Percentiles rank a stretch among this genome's conserved stretches.
These are phyloP conservation scores for Piper longum DNA, from an alignment of 164 flowering plant genomes.

Conservation along the genomic window DNA sequence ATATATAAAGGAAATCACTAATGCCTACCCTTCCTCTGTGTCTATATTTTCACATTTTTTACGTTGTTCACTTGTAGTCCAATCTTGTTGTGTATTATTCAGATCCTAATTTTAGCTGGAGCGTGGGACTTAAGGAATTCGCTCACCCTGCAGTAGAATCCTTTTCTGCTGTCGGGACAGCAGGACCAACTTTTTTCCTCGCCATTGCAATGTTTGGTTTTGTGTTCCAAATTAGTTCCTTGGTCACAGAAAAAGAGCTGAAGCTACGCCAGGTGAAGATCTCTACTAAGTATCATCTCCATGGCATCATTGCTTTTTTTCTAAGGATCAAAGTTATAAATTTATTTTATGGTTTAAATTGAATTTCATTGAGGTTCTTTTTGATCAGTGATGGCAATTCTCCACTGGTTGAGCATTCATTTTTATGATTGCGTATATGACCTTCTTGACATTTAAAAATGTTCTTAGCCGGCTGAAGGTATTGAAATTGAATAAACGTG, in stretches of 20 bases:
- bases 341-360: no score
- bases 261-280: slow-evolving; percentile 86
- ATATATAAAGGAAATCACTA: no score
- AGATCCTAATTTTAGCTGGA: slow-evolving; percentile 82
- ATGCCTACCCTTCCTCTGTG: neutral
- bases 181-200: slow-evolving; percentile 80
- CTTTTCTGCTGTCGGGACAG: slow-evolving; percentile 20
- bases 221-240: slow-evolving; percentile 69
- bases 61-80: neutral
- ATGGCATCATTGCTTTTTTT: neutral
- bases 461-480: neutral
- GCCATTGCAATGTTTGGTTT: slow-evolving; percentile 89
- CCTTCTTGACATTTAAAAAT: neutral
- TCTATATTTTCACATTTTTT: neutral
- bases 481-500: neutral
- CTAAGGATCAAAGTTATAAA: no score
- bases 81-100: slow-evolving; percentile 8
- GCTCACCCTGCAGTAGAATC: slow-evolving; percentile 22
- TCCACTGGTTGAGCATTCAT: neutral
- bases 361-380: no score
- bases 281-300: neutral
- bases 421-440: no score
- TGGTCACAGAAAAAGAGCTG: slow-evolving; percentile 83
- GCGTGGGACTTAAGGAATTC: slow-evolving; percentile 66
- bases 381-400: neutral